Base-by-base conservation (phyloP, 257 asterid genomes). In the Solanum clarkiae region DNA sequence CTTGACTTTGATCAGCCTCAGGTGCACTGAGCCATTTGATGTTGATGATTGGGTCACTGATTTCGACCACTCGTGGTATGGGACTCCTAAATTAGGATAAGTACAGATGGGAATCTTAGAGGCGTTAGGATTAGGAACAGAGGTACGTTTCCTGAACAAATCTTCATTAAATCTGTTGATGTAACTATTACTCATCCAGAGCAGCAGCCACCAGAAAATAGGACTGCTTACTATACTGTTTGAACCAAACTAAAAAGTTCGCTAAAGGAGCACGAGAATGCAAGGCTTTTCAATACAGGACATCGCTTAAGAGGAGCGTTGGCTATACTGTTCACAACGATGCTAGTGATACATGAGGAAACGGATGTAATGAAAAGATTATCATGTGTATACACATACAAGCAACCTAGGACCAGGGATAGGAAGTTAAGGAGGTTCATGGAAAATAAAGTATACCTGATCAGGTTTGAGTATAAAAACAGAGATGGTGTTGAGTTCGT, bases 221-320 rank as follows among this genome's bases (percentile, higher is more conserved):
- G 75, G 24, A 80, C 95, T 6, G 98, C 98, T 8, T 96, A 95
- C 84, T 85, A 90, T 85, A 84, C 90, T 22, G 92, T 95, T 45
- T 90, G 88, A 88, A 89, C 84, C 29, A 93, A 90, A 69, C 93
- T 96, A 66, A 92, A 86, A 85, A 87, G 89, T 20, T 45, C 94
- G 84, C 91, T 96, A 40, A 53, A 85, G 53, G 92, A 94, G 88
- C 93, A 94, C 90, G 70, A 85, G 74, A 90, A 93, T 10, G 98
- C 99, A 0, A 92, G 88, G 62, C 90, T 96, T 88, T 91, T 94
- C 26, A 94, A 93, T 29, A 95, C 98, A 0, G 99, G 99, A 24
- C 99, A 96, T 86, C 94, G 99, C 83, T 89, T 96, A 55, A 98
- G 99, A 63, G 99, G 98, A 84, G 98, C 99, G 18, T 88, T 96